Evolutionary conservation across 192 early-diverging fungal genomes (phyloP).

Genomic region (Dissophora ornata): DNA sequence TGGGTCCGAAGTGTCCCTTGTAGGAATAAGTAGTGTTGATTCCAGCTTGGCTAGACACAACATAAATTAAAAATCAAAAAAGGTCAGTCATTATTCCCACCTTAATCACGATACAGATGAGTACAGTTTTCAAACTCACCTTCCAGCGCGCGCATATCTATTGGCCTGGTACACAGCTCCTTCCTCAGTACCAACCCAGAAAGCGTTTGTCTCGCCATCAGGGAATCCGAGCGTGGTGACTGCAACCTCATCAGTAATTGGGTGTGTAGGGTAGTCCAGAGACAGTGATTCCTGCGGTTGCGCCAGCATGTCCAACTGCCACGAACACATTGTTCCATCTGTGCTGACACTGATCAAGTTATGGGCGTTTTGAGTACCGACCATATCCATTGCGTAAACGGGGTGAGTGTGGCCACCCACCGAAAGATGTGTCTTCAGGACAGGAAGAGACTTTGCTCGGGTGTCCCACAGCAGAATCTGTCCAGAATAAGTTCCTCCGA

Average conservation of each 20-base stretch:
- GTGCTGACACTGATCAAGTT: conserved; percentile 91
- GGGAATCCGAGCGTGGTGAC: conserved; percentile 93
- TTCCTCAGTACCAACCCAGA: conserved; percentile 97
- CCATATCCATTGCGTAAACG: conserved; percentile 88
- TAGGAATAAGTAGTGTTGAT: conserved; percentile 89
- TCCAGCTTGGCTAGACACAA: conserved; percentile 86
- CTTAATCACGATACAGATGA: no score
- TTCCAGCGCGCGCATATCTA: conserved; percentile 94
- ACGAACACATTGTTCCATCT: conserved; percentile 96
- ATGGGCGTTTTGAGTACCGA: conserved; percentile 96
- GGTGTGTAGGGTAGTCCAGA: conserved; percentile 77
- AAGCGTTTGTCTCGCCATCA: conserved; percentile 90
- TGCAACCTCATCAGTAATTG: conserved; percentile 92
- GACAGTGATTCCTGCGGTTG: conserved; percentile 93
- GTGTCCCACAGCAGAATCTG: conserved; percentile 99
- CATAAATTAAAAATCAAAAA: background rate
- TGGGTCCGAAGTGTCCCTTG: conserved; percentile 86
- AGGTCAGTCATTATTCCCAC: conserved; percentile 2
- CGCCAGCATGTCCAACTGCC: conserved; percentile 98
- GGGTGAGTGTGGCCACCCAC: conserved; percentile 97
- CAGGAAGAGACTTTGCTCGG: conserved; percentile 87
- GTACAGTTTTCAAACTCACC: conserved; percentile 62
- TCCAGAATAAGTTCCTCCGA: conserved; percentile 98
- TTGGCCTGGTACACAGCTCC: conserved; percentile 95
- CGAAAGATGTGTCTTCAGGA: conserved; percentile 93